phyloP scores from a whole-genome alignment of 345 rosid species.

The Eucalyptus erythrocorys region DNA sequence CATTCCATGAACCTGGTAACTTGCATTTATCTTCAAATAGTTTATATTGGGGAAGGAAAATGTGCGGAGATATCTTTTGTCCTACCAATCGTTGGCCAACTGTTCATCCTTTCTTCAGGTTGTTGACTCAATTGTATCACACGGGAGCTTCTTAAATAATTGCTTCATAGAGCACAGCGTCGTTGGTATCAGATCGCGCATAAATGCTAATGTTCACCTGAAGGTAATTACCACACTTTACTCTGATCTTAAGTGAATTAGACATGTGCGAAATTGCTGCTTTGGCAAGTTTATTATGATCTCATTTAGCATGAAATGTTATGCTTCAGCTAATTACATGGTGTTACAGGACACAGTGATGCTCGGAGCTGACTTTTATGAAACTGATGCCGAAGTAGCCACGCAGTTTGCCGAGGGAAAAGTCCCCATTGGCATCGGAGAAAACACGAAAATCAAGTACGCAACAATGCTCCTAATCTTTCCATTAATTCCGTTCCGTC shows the following conservation, averaged over 20 bases:
- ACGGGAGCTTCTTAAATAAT: constrained; percentile 73
- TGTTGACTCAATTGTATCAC: constrained; percentile 80
- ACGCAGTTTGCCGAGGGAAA: constrained; percentile 55
- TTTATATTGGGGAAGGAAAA: background rate
- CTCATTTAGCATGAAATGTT: background rate
- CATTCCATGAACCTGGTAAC: background rate
- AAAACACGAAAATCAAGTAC: constrained; percentile 14
- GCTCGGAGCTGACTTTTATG: constrained; percentile 92
- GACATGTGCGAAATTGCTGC: background rate
- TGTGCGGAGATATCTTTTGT: background rate
- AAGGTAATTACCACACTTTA: constrained; percentile 22
- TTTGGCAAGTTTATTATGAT: background rate
- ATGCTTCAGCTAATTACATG: background rate
- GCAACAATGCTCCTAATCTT: background rate
- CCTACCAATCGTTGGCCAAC: background rate
- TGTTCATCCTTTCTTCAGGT: constrained; percentile 22
- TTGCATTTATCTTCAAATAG: background rate
- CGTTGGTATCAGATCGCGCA: constrained; percentile 82
- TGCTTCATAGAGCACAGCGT: constrained; percentile 80
- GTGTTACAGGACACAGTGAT: constrained; percentile 68
- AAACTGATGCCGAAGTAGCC: constrained; percentile 64
- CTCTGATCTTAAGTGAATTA: background rate
- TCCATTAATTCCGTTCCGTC: background rate
- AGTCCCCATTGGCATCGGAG: constrained; percentile 80
- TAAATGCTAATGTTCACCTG: constrained; percentile 61